phyloP scores from a whole-genome alignment of 176 grass and related monocot genomes.

The Puya raimondii region DNA sequence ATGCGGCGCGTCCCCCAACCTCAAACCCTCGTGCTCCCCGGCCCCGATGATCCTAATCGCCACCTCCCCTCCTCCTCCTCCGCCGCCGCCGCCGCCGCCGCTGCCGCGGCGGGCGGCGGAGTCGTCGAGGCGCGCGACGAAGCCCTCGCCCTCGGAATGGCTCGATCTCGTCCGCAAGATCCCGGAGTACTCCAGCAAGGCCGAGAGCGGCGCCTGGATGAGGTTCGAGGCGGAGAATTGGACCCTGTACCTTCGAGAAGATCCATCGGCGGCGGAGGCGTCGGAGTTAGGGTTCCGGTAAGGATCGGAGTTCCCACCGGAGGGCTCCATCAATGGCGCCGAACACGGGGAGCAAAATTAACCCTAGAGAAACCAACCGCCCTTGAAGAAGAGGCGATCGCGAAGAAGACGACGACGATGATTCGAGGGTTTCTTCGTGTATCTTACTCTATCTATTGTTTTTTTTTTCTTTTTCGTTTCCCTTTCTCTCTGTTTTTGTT shows the following conservation, averaged over 20 bases:
- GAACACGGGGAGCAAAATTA: not conserved
- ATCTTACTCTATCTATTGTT: no score
- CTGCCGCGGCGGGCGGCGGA: slow-evolving; percentile 20
- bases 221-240: slow-evolving; percentile 77
- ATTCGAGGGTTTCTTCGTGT: no score
- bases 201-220: slow-evolving; percentile 85
- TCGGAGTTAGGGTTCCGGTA: not conserved
- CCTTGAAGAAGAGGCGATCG: not conserved
- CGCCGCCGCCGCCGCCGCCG: slow-evolving; percentile 11
- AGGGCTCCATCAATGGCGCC: slow-evolving; percentile 14
- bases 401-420: not conserved
- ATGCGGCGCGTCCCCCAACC: not conserved
- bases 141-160: slow-evolving; percentile 25
- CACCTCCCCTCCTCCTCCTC: slow-evolving; percentile 41
- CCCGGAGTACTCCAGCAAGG: slow-evolving; percentile 84
- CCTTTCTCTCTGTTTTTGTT: no score
- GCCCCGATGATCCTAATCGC: slow-evolving; percentile 80
- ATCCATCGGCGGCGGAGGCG: slow-evolving; percentile 14
- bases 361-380: not conserved
- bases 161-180: slow-evolving; percentile 45
- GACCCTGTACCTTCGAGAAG: slow-evolving; percentile 63
- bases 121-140: not conserved
- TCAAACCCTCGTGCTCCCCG: slow-evolving; percentile 29
- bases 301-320: not conserved
- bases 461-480: no score